Evolutionary conservation across 2,329 filamentous ascomycete species (phyloP).

Genomic region (Plenodomus lindquistii): DNA sequence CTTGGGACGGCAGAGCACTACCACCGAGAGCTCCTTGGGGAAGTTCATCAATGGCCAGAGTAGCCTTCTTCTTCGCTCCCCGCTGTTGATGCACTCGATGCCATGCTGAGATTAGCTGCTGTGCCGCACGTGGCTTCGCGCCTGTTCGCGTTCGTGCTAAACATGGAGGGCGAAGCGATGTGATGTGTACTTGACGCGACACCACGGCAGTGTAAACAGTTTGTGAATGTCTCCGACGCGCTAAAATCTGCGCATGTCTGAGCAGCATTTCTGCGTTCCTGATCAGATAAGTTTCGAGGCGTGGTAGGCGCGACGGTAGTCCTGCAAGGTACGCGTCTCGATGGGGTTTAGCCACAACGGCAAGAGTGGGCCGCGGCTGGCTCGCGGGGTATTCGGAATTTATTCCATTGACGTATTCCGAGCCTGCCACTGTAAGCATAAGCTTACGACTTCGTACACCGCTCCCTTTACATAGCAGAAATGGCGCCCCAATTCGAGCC

Average conservation of each 20-base stretch:
- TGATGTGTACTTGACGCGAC: constrained; percentile 1
- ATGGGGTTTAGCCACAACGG: constrained; percentile 20
- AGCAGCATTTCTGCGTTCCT: constrained; percentile 20
- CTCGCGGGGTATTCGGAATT: constrained; percentile 31
- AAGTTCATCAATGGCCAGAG: constrained; percentile 48
- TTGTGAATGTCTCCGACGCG: constrained; percentile 2
- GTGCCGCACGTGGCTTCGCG: constrained; percentile 34
- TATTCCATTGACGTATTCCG: constrained; percentile 8
- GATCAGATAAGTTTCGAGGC: not conserved
- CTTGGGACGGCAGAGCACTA: constrained; percentile 45
- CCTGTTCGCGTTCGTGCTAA: constrained; percentile 27
- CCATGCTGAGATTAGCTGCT: constrained; percentile 14
- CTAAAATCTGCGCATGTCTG: constrained; percentile 8
- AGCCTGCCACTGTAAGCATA: not conserved
- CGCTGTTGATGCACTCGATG: constrained; percentile 26
- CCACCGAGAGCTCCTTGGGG: constrained; percentile 60
- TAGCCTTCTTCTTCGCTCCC: constrained; percentile 48
- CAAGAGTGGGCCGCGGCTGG: constrained; percentile 1
- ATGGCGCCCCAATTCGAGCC: constrained; percentile 78
- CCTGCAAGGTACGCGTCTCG: constrained; percentile 21
- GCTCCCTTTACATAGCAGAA: constrained; percentile 28
- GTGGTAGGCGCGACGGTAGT: constrained; percentile 1
- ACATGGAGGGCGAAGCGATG: constrained; percentile 4
- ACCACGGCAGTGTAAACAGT: not conserved
- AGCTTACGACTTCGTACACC: not conserved